Evolutionary conservation across 768 basidiomycete genomes (phyloP).

Genomic region (Tulasnella calospora): DNA sequence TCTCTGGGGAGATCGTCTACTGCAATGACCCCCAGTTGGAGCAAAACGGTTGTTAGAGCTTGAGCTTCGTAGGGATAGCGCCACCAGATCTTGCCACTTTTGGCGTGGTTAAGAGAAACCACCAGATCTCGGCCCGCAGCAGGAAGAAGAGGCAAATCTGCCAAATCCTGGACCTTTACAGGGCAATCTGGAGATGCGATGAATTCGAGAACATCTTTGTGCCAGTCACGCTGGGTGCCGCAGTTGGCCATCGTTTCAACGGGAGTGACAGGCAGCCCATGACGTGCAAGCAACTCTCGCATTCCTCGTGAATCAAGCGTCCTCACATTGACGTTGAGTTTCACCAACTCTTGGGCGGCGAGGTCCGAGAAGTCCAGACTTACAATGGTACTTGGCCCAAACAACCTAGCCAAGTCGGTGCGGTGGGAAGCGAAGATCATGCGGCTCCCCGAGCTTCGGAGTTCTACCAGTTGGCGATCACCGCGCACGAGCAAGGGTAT

Average conservation of each 20-base stretch:
- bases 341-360: neutral
- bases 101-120: neutral
- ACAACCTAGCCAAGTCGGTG: neutral
- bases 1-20: neutral
- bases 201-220: neutral
- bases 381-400: neutral
- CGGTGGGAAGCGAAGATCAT: slow-evolving; percentile 1
- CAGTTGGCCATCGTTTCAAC: neutral
- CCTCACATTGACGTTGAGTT: neutral
- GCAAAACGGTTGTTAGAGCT: neutral
- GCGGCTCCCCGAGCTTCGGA: neutral
- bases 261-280: neutral
- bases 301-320: neutral
- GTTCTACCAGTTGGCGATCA: neutral
- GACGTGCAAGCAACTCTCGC: neutral
- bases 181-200: neutral
- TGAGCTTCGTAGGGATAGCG: neutral
- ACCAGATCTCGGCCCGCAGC: neutral
- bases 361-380: neutral
- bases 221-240: neutral
- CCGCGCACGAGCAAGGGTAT: slow-evolving; percentile 1
- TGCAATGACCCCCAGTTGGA: neutral
- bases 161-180: neutral
- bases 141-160: neutral
- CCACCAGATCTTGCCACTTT: neutral